Base-by-base conservation (phyloP, 352 stramenopile species). In the Thalassiosira livingstoniorum region DNA sequence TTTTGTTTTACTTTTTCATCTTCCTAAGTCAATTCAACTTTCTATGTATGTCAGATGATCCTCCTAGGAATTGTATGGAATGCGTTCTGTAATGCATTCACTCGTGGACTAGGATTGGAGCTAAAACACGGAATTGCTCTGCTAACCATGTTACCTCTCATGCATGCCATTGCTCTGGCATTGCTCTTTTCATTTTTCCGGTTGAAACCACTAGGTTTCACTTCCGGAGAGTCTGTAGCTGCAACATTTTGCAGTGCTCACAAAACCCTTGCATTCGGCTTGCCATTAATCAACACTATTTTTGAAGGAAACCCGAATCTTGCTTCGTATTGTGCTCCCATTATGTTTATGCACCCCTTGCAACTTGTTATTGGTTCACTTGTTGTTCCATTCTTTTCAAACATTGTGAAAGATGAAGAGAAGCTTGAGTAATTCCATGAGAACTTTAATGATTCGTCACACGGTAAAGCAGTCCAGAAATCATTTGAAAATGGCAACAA, bases 261-360 rank as follows among this genome's bases (percentile, higher is more conserved):
- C 39, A 95, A 95, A 63, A 95, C 91, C 0, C 60, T 95, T 21
- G 91, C 90, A 11, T 93, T 94, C 78, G 91, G 91, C 1, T 68
- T 95, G 2, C 91, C 91, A 10, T 67, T 95, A 31, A 87, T 95
- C 11, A 92, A 94, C 67, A 94, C 89, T 0, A 87, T 95, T n/a
- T 95, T 95, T 65, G 82, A 91, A 80, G 90, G 89, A 31, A 92
- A 87, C 82, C 65, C 79, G 32, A 89, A 94, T 75, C 75, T 95
- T 23, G 90, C 88, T 37, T 47, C 80, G 13, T 94, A 90, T 69
- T 92, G 87, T 75, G 89, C 91, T 27, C 91, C 90, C 3, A 82
- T 94, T 25, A 94, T 95, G 90, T 86, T 95, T 64, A 85, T 94
- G 51, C 91, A 95, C 87, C 89, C 91, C 10, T 45, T 93, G 23